Conservation (phyloP, 768 basidiomycete species). For the Boletales sp. region DNA sequence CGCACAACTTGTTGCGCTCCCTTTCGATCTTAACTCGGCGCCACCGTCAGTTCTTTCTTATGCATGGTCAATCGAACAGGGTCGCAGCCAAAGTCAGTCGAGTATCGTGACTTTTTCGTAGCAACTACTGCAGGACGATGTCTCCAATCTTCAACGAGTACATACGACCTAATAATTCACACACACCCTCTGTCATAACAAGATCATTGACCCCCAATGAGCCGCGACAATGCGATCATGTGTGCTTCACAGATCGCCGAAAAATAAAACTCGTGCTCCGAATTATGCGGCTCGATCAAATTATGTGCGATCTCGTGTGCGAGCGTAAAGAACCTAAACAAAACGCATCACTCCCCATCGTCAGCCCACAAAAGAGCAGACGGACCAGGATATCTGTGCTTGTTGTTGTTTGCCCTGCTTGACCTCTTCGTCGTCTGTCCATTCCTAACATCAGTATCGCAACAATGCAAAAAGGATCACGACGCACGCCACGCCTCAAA, state of each 20-base stretch:
- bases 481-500: slow-evolving; percentile 86
- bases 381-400: slow-evolving; percentile 81
- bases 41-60: too few species aligned
- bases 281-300: slow-evolving; percentile 80
- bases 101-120: too few species aligned
- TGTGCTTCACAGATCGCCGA: slow-evolving; percentile 81
- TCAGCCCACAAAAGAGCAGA: not conserved
- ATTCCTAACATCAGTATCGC: not conserved
- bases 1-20: too few species aligned
- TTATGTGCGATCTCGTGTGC: slow-evolving; percentile 96
- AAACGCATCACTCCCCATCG: not conserved
- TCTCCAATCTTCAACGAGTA: too few species aligned
- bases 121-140: too few species aligned
- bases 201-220: slow-evolving; percentile 20
- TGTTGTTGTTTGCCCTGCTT: slow-evolving; percentile 45
- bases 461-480: not conserved
- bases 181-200: not conserved
- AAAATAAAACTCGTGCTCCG: slow-evolving; percentile 93
- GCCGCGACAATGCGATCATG: slow-evolving; percentile 39
- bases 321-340: slow-evolving; percentile 76
- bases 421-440: slow-evolving; percentile 69
- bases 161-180: too few species aligned
- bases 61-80: too few species aligned
- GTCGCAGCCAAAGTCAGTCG: too few species aligned
- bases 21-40: too few species aligned